Percentiles rank a stretch among this genome's conserved stretches.
These are phyloP conservation scores for Psilocybe azurescens DNA, from an alignment of 768 basidiomycete genomes.

Conservation along the genomic window DNA sequence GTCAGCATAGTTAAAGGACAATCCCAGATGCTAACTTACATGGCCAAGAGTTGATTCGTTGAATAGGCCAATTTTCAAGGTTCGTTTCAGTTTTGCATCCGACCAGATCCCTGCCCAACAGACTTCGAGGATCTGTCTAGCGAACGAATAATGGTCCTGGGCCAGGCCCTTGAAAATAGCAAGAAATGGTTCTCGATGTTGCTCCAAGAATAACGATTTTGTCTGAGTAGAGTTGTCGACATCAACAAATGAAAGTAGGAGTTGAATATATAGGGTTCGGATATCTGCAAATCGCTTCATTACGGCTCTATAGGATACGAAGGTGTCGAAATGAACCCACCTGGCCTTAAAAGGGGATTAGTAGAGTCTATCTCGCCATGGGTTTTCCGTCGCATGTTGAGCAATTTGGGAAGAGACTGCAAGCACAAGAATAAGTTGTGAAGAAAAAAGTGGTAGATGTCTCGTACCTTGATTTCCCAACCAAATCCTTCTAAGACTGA, in stretches of 20 bases:
- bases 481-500: slow-evolving; percentile 69
- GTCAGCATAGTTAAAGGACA: not conserved
- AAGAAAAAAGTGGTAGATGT: not conserved
- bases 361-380: slow-evolving; percentile 43
- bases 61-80: slow-evolving; percentile 74
- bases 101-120: slow-evolving; percentile 82
- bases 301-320: too few relatives aligned
- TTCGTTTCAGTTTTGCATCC: slow-evolving; percentile 74
- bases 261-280: slow-evolving; percentile 73
- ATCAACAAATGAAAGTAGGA: slow-evolving; percentile 77
- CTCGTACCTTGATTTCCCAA: slow-evolving; percentile 77
- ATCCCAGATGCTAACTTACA: slow-evolving; percentile 40
- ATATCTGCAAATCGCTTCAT: slow-evolving; percentile 58
- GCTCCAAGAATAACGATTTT: slow-evolving; percentile 73
- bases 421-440: slow-evolving; percentile 6
- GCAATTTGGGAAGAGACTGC: slow-evolving; percentile 68
- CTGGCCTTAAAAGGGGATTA: slow-evolving; percentile 56
- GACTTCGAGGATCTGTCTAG: slow-evolving; percentile 69
- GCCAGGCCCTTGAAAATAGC: slow-evolving; percentile 74
- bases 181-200: slow-evolving; percentile 68
- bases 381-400: slow-evolving; percentile 71
- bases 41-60: slow-evolving; percentile 67
- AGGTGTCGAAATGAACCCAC: slow-evolving; percentile 36
- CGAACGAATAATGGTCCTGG: slow-evolving; percentile 68
- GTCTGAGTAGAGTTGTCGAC: slow-evolving; percentile 48